Conservation (phyloP, 345 rosid species). For the Mercurialis annua region DNA sequence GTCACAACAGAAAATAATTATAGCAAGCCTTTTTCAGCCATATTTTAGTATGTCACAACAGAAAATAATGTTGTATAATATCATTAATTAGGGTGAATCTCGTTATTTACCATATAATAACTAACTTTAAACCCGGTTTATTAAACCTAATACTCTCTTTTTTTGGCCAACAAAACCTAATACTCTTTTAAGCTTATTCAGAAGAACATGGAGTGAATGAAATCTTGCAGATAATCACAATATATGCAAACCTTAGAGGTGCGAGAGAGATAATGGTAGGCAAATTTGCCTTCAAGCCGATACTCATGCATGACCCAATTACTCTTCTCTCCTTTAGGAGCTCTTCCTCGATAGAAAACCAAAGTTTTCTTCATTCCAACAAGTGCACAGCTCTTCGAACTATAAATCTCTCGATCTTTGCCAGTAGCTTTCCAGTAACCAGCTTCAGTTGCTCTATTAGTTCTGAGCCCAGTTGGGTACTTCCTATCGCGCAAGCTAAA, state of each 20-base stretch:
- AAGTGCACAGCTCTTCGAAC: slow-evolving; percentile 75
- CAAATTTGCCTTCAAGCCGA: slow-evolving; percentile 91
- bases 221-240: not conserved
- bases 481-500: slow-evolving; percentile 79
- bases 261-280: slow-evolving; percentile 70
- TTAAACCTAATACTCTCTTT: too few relatives aligned
- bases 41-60: not conserved
- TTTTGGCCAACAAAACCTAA: too few relatives aligned
- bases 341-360: slow-evolving; percentile 86
- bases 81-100: not conserved
- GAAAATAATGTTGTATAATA: too few relatives aligned
- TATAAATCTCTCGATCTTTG: slow-evolving; percentile 81
- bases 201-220: too few relatives aligned
- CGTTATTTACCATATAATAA: not conserved
- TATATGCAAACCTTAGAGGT: slow-evolving; percentile 74
- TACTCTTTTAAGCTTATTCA: too few relatives aligned
- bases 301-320: slow-evolving; percentile 99
- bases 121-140: not conserved
- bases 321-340: slow-evolving; percentile 88
- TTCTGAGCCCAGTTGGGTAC: slow-evolving; percentile 92
- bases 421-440: slow-evolving; percentile 99
- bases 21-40: not conserved
- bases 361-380: slow-evolving; percentile 96
- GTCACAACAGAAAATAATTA: not conserved
- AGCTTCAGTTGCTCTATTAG: slow-evolving; percentile 93